A percentile compares a stretch with the other conserved stretches of the same genome.
Conservation (phyloP, 2,329 filamentous ascomycete species). For the Chalaropsis ovoidea region DNA sequence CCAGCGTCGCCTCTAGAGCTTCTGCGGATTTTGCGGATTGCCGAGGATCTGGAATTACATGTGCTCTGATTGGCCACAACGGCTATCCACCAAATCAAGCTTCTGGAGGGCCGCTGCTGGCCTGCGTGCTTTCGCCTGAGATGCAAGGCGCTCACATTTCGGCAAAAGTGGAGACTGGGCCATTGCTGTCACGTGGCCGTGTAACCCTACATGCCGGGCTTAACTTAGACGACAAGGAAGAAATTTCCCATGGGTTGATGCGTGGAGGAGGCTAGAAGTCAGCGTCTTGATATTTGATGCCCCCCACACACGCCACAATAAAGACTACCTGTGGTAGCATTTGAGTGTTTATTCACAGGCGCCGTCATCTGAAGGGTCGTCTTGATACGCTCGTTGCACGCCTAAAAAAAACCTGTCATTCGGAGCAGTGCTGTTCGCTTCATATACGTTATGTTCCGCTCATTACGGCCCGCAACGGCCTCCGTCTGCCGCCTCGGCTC, state of each 20-base stretch:
- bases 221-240: conserved; percentile 6
- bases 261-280: background rate
- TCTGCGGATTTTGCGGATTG: conserved; percentile 32
- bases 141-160: conserved; percentile 22
- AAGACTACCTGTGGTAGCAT: background rate
- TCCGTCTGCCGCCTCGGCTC: conserved; percentile 16
- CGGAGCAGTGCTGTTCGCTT: background rate
- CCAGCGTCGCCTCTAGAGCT: background rate
- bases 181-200: background rate
- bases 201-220: background rate
- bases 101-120: background rate
- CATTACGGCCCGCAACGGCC: conserved; percentile 16
- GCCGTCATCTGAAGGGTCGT: background rate
- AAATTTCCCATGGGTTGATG: background rate
- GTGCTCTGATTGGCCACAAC: conserved; percentile 37
- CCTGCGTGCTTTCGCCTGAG: conserved; percentile 11
- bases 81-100: conserved; percentile 16
- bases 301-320: too few species aligned
- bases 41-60: conserved; percentile 43
- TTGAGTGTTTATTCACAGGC: background rate
- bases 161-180: background rate
- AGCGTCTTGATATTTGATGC: background rate
- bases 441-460: conserved; percentile 19
- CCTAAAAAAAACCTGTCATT: background rate
- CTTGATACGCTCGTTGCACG: background rate